Conservation (phyloP, 192 early-diverging fungal genomes). For the Coemansia sp. region DNA sequence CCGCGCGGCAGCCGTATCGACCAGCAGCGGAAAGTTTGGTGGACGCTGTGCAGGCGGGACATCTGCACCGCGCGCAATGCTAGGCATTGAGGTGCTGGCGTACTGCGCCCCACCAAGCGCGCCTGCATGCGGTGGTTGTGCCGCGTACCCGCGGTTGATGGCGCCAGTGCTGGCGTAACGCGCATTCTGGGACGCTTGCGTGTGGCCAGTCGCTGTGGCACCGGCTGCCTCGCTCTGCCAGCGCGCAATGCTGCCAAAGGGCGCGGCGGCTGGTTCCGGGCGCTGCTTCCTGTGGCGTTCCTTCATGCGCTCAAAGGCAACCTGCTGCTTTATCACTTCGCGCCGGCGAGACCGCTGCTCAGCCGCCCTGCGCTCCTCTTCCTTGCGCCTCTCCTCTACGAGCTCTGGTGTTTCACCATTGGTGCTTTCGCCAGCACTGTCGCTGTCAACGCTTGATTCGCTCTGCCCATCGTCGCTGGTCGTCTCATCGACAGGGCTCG, state of each 20-base stretch:
- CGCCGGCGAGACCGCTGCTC: slow-evolving; percentile 50
- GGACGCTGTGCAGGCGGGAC: background rate
- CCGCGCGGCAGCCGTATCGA: slow-evolving; percentile 13
- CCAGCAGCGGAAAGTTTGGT: slow-evolving; percentile 11
- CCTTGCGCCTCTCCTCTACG: slow-evolving; percentile 44
- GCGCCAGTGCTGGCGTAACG: slow-evolving; percentile 29
- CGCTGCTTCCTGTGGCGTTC: slow-evolving; percentile 50
- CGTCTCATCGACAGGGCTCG: slow-evolving; percentile 1
- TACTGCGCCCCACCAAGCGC: background rate
- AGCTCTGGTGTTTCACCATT: slow-evolving; percentile 24
- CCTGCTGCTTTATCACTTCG: slow-evolving; percentile 53
- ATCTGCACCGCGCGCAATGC: slow-evolving; percentile 14
- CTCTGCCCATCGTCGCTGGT: slow-evolving; percentile 4
- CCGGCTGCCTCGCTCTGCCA: slow-evolving; percentile 41
- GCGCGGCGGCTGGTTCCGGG: slow-evolving; percentile 17
- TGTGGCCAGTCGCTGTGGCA: slow-evolving; percentile 2
- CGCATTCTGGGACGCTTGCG: slow-evolving; percentile 4
- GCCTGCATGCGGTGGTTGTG: background rate
- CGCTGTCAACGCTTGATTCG: slow-evolving; percentile 29
- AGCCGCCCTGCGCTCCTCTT: slow-evolving; percentile 49
- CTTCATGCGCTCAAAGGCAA: slow-evolving; percentile 56
- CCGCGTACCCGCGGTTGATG: slow-evolving; percentile 20
- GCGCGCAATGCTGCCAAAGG: slow-evolving; percentile 26
- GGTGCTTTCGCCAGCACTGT: slow-evolving; percentile 25
- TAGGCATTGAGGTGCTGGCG: slow-evolving; percentile 43